phyloP scores from a whole-genome alignment of 164 flowering plant species.

The Piper betle region DNA sequence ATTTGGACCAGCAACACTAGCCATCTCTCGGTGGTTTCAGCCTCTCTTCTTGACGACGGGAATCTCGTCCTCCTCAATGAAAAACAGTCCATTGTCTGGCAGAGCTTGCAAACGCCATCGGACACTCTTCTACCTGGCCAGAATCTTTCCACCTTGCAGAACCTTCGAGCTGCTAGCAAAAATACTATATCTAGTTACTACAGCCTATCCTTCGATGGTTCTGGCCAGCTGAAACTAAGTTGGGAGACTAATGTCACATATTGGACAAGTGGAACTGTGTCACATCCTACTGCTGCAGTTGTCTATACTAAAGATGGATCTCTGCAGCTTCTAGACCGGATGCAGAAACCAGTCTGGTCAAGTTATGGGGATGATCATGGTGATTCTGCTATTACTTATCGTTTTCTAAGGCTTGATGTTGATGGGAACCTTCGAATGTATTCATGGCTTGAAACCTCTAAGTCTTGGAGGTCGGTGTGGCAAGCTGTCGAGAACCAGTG shows the following conservation, averaged over 20 bases:
- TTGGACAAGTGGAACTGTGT: conserved; percentile 33
- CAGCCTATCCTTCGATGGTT: conserved; percentile 28
- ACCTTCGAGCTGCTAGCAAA: conserved; percentile 40
- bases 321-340: conserved; percentile 34
- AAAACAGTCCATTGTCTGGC: conserved; percentile 36
- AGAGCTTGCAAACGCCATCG: conserved; percentile 49
- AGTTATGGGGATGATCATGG: conserved; percentile 45
- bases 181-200: conserved; percentile 47
- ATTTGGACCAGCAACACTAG: conserved; percentile 48
- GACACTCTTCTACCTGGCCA: conserved; percentile 72
- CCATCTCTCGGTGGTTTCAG: conserved; percentile 33
- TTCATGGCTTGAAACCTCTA: conserved; percentile 37
- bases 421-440: conserved; percentile 69
- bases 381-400: conserved; percentile 25
- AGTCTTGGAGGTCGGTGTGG: conserved; percentile 54
- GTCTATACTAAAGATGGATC: conserved; percentile 32
- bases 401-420: conserved; percentile 57
- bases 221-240: conserved; percentile 36
- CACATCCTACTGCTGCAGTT: conserved; percentile 17
- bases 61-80: conserved; percentile 40
- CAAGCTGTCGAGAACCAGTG: conserved; percentile 71
- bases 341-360: conserved; percentile 39
- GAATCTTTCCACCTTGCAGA: conserved; percentile 18
- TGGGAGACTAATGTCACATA: conserved; percentile 49
- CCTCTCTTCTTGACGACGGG: conserved; percentile 47